A percentile compares a stretch with the other conserved stretches of the same genome.
Evolutionary conservation across 2,329 filamentous ascomycete genomes (phyloP).

Genomic region (Fusarium tupiense): DNA sequence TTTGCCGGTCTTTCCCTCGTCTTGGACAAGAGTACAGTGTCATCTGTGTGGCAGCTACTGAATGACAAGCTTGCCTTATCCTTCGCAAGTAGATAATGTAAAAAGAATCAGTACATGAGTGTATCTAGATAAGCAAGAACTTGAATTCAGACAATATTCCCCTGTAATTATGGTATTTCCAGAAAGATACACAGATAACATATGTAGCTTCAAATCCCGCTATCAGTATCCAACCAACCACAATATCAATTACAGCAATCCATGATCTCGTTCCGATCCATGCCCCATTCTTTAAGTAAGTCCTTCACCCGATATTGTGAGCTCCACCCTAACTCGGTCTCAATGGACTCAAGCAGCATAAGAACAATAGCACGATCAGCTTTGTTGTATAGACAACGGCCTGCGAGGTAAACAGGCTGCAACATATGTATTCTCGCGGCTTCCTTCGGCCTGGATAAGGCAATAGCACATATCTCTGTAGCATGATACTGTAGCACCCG

Average conservation of each 20-base stretch:
- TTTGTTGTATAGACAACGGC: background rate
- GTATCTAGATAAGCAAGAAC: background rate
- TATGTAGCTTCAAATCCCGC: background rate
- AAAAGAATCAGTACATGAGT: background rate
- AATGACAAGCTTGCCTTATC: background rate
- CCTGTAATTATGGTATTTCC: background rate
- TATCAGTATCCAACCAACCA: background rate
- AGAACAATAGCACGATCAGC: background rate
- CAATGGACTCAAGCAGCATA: background rate
- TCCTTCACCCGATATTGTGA: background rate
- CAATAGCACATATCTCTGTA: background rate
- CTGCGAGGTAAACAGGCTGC: background rate
- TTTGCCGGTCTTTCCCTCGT: background rate
- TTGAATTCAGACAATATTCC: fast-evolving
- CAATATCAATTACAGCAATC: background rate
- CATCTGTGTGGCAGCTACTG: background rate
- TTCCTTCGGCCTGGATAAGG: background rate
- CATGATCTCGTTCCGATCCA: background rate
- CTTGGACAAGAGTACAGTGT: fast-evolving
- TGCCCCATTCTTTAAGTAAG: background rate
- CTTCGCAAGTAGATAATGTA: background rate
- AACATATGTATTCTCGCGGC: background rate
- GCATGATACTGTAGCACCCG: background rate
- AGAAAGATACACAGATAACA: background rate
- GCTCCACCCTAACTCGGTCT: background rate